Conservation (phyloP, 306 rosid species). For the Vigna angularis region DNA sequence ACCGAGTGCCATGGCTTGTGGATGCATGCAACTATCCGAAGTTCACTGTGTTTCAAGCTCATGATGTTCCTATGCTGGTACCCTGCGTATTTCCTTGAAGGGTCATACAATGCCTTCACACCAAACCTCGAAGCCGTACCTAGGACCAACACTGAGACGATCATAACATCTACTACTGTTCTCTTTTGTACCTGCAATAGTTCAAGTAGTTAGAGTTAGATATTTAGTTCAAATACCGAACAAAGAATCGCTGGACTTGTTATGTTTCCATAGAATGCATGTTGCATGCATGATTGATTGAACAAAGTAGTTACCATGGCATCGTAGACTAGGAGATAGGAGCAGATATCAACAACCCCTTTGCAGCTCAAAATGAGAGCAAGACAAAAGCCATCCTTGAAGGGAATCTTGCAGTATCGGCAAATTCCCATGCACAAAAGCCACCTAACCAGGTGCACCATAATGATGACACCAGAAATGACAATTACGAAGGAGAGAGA, state of each 20-base stretch:
- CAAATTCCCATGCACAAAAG: constrained; percentile 10
- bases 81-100: constrained; percentile 55
- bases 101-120: constrained; percentile 53
- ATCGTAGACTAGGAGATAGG: constrained; percentile 29
- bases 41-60: constrained; percentile 41
- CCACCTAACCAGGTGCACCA: constrained; percentile 14
- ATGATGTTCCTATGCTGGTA: constrained; percentile 52
- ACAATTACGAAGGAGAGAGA: no score
- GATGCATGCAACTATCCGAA: constrained; percentile 50
- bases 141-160: constrained; percentile 7
- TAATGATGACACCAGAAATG: no score
- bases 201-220: neutral
- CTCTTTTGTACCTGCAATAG: constrained; percentile 22
- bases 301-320: neutral
- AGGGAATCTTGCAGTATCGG: constrained; percentile 43
- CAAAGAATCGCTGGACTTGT: no score
- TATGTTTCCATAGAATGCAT: no score
- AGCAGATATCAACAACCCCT: constrained; percentile 51
- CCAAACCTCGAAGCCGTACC: constrained; percentile 35
- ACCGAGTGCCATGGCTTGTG: constrained; percentile 41
- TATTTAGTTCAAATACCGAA: neutral
- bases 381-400: constrained; percentile 48
- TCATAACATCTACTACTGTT: neutral
- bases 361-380: constrained; percentile 60
- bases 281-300: no score